Evolutionary conservation across 768 basidiomycete species (phyloP), one percentile per base, ranked within the genome.

Genomic region (Sporobolomyces roseus): DNA sequence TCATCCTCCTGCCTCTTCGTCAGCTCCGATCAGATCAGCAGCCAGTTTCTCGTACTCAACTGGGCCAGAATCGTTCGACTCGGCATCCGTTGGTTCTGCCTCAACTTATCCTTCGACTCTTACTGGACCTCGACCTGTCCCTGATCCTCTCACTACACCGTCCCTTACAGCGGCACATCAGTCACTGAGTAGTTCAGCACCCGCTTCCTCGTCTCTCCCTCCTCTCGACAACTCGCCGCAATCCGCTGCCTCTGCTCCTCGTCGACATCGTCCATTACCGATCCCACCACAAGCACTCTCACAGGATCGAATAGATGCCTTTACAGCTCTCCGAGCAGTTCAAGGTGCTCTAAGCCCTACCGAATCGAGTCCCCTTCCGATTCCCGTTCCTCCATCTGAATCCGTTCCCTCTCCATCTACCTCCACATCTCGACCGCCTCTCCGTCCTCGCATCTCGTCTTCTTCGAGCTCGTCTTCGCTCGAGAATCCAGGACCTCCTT

Each of bases 401-500:
- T 27, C 56, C 19, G 38, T 36, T 2, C 12, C n/a, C 2, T 21
- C 41, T 12, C 27, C 17, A 2, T 4, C 23, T 4, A 33, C 48
- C 21, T 36, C 19, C 2, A 54, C 29, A 45, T 29, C 41, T 8
- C 10, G 32, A n/a, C 35, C 41, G 6, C 56, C 56, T 21, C 58
- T 60, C 7, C 58, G n/a, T 6, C 29, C 58, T 3, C 58, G 58
- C 2, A 2, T 48, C 2, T 60, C 58, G 29, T 33, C 29, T 21
- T 60, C 58, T 8, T 60, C 58, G 32, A 60, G 43, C 58, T 58
- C 56, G 3, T 60, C 58, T 12, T 60, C 58, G 29, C 8, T 60
- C 23, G 58, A 53, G 25, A 32, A 61, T 45, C 50, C 63, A 9
- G 68, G 68, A 3, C 68, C 68, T 27, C 63, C 68, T 23, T 35